Conservation (phyloP, 83 land plant species). For the Isoetes engelmannii region DNA sequence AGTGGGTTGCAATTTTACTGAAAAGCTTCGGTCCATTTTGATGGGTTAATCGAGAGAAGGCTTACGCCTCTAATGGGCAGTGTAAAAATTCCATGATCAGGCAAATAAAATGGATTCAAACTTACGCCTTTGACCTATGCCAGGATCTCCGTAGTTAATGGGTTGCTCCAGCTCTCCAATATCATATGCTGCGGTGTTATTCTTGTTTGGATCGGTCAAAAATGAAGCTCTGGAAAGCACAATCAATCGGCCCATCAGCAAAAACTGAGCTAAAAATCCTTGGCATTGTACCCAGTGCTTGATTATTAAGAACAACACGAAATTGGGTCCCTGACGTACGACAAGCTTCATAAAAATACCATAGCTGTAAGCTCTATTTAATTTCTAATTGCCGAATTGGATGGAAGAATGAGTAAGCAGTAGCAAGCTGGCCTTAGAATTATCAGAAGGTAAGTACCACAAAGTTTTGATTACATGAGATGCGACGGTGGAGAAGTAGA, state of each 20-base stretch:
- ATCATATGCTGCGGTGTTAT: slow-evolving; percentile 4
- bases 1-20: background rate
- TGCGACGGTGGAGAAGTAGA: slow-evolving; percentile 3
- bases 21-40: background rate
- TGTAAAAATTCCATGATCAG: background rate
- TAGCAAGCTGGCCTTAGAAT: background rate
- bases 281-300: background rate
- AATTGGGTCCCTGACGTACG: background rate
- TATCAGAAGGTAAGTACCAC: background rate
- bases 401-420: too few relatives aligned
- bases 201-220: background rate
- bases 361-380: background rate
- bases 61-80: background rate
- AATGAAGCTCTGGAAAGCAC: background rate
- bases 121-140: background rate
- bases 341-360: background rate
- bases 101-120: background rate
- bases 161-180: slow-evolving; percentile 13
- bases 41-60: background rate
- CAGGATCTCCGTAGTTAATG: background rate
- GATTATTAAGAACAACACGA: background rate
- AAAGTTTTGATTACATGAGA: background rate
- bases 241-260: background rate
- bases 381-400: too few relatives aligned
- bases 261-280: background rate